Base-by-base conservation (phyloP, 805 yeast species). In the Saturnispora silvae region DNA sequence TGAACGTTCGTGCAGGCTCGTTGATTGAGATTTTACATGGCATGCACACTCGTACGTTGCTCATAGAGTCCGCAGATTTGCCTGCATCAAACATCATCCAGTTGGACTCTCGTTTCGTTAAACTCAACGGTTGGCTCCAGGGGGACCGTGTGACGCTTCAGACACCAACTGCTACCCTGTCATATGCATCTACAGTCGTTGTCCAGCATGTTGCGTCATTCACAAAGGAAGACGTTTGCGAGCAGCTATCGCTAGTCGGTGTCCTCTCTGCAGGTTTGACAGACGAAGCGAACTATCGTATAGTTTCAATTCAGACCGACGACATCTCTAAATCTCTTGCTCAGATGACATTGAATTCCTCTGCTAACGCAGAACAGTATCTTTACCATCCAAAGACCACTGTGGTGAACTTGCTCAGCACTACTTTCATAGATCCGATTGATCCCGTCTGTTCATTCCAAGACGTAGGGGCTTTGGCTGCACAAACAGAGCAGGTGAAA, bases 381-480 rank as follows among this genome's bases (percentile, higher is more conserved):
- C n/a, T n/a, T n/a, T n/a, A n/a, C n/a, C 56, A 53, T 42, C 56
- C 47, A 18, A 48, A 45, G 37, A 46, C 47, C 24, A 51, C 55
- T 5, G 33, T 59, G 60, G 8, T 69, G 70, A 43, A 27, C 2
- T 52, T 51, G 20, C 58, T 56, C 5, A 19, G 24, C 5, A 48
- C 43, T 5, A 49, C 59, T 3, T 46, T 61, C 9, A 69, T 67
- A 43, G 71, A 70, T 29, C 40, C 47, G 7, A 47, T 53, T 26
- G 50, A 68, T n/a, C 72, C 75, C 1, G 63, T 57, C 27, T 46
- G 37, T 32, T 35, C 40, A 50, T 65, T 26, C 41, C 63, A 9
- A 47, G 60, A 23, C 16, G 74, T 92, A 5, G 98, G 97, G 14
- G 99, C 97, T 0, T 64, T 92, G 17, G 46, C 61, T 0, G 64